A percentile compares a stretch with the other conserved stretches of the same genome.
phyloP scores from a whole-genome alignment of 108 stramenopile genomes.

The Discostella pseudostelligera region DNA sequence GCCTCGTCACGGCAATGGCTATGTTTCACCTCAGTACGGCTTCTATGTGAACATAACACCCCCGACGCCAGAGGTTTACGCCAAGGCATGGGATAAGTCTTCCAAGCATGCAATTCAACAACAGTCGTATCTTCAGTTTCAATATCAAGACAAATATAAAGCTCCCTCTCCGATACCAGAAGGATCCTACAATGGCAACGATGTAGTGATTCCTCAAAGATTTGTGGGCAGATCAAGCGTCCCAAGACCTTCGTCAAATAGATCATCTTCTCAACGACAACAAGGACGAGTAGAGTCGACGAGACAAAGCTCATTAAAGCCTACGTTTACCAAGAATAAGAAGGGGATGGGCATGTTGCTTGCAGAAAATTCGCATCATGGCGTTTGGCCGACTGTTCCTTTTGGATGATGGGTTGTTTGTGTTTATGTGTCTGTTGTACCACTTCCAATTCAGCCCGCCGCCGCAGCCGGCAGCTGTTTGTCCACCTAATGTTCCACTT shows the following conservation, averaged over 20 bases:
- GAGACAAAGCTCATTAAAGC: constrained; percentile 28
- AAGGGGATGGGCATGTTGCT: constrained; percentile 43
- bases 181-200: constrained; percentile 6
- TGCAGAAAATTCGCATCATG: constrained; percentile 35
- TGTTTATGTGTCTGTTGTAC: too few species aligned
- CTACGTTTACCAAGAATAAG: constrained; percentile 45
- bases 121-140: constrained; percentile 34
- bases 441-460: too few species aligned
- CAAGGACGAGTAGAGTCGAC: neutral
- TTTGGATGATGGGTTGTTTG: constrained; percentile 36
- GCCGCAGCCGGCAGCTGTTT: too few species aligned
- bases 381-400: constrained; percentile 52
- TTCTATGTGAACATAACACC: constrained; percentile 80
- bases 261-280: constrained; percentile 13
- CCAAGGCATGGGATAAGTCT: constrained; percentile 20
- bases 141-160: constrained; percentile 19
- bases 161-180: constrained; percentile 39
- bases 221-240: constrained; percentile 13
- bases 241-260: constrained; percentile 12
- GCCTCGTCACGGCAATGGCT: constrained; percentile 52
- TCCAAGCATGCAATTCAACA: constrained; percentile 22
- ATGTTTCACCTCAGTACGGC: constrained; percentile 73
- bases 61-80: constrained; percentile 71
- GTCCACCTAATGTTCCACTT: too few species aligned
- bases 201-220: constrained; percentile 11